Base-by-base conservation (phyloP, 768 basidiomycete species). In the Rubroboletus satanas region DNA sequence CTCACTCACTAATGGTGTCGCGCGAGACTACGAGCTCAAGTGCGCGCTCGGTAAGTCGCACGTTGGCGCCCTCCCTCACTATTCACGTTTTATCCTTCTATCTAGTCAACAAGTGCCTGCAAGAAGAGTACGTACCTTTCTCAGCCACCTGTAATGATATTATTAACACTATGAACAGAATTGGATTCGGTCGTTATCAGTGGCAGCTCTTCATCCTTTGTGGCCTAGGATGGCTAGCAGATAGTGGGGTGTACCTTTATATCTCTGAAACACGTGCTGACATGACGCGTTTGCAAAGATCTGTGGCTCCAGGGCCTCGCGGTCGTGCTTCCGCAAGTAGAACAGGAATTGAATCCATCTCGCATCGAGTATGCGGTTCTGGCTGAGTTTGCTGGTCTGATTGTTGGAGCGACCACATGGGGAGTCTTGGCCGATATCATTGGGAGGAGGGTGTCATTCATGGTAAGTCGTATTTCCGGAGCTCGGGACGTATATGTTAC, bases 141-240 rank as follows among this genome's bases (percentile, higher is more conserved):
- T 18, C 31, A 46, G 51, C 57, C 41, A 52, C 47, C 18, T 11
- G 31, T 49, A 50, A 58, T 48, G 18, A 28, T 14, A 42, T 23
- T 15, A 26, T 18, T 53, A 9, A 63, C 17, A 5, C 11, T 31
- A 26, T 9, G 35, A 11, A 45, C 60, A 79, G 78, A 54, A 77
- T 80, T 45, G 78, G 79, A 46, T 80, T 77, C 39, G 79, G 79
- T 14, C 72, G 71, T 39, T 81, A 80, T 66, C 79, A 81, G 51
- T 64, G 69, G 49, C 75, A 80, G 58, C 71, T 81, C 31, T 79
- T 81, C 60, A 18, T 72, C 26, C 66, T 81, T 15, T 70, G 75
- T 48, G 79, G 78, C 51, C 62, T 80, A 6, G 78, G 79, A 52
- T 80, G 79, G 78, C 58, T 76, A 43, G 77, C 76, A 49, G 79